Evolutionary conservation across 2,329 filamentous ascomycete species (phyloP), one percentile per base, ranked within the genome.

Genomic region (Nothopassalora personata): DNA sequence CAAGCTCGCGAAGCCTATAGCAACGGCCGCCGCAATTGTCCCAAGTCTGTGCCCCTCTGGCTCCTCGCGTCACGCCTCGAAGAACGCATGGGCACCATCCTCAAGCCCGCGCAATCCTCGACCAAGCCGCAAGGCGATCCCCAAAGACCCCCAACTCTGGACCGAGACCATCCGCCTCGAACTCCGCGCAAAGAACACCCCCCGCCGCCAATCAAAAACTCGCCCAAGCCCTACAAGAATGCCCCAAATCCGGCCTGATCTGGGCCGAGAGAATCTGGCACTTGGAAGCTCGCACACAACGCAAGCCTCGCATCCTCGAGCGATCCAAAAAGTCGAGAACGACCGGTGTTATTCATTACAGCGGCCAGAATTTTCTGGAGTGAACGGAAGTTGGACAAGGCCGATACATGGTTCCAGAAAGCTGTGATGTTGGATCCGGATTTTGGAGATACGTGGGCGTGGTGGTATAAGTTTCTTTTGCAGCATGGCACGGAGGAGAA

Each of bases 221-320:
- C 91, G 91, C 94, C 19, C 88, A 88, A 67, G 95, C 93, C 0
- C 82, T 96, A 7, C 93, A 97, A 73, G 91, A 97, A 73, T 89
- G 94, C 60, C 91, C 93, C 33, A 88, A 86, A 67, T 94, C 86
- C 59, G 94, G 94, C 0, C 79, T 96, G 0, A 82, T 99, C 4
- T 97, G 93, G 91, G 87, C 86, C 36, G 94, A 99, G 77, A 90
- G 90, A 65, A 97, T 99, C 72, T 96, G 92, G 90, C 83, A 96
- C 73, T 84, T 99, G 7, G 95, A 97, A 72, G 79, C 89, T 31
- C 87, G 94, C 53, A 95, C 94, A 36, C 91, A 97, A 73, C 89
- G 95, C 58, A 96, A 97, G 74, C 88, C 93, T 3, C 86, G 92
- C 60, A 90, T 89, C 57, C 80, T 97, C 49, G 94, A 76, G 95